A percentile compares a stretch with the other conserved stretches of the same genome.
These are phyloP conservation scores for Cephalotrichum gorgonifer DNA, from an alignment of 2,329 filamentous ascomycete species.

Conservation along the genomic window DNA sequence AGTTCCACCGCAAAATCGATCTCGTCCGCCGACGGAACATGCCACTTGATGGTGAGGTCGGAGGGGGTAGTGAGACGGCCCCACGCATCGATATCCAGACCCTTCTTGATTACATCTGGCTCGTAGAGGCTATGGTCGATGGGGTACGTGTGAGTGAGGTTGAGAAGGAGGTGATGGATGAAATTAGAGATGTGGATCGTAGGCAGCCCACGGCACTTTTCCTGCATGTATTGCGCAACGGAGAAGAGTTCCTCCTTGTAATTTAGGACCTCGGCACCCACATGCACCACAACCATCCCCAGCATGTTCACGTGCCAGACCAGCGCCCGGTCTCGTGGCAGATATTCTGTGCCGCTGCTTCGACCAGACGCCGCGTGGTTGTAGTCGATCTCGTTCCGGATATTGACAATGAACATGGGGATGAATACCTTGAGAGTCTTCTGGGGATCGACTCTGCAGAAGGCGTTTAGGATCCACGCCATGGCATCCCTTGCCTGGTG, in stretches of 20 bases:
- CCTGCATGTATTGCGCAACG: conserved; percentile 92
- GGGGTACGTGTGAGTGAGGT: conserved; percentile 88
- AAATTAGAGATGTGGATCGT: conserved; percentile 97
- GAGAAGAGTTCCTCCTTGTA: conserved; percentile 85
- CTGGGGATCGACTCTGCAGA: conserved; percentile 91
- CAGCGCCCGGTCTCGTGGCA: conserved; percentile 82
- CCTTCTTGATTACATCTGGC: conserved; percentile 58
- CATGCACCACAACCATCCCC: conserved; percentile 96
- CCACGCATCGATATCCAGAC: conserved; percentile 74
- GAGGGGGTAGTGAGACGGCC: conserved; percentile 64
- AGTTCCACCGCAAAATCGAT: conserved; percentile 82
- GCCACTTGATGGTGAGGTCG: conserved; percentile 81
- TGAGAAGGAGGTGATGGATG: conserved; percentile 90
- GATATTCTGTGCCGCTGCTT: conserved; percentile 84
- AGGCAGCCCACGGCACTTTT: conserved; percentile 84
- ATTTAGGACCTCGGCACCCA: conserved; percentile 78
- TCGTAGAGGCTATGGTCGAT: conserved; percentile 85
- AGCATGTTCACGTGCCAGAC: conserved; percentile 97
- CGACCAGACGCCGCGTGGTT: conserved; percentile 92
- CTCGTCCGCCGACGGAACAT: conserved; percentile 70
- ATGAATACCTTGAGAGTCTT: conserved; percentile 87
- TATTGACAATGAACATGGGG: conserved; percentile 81
- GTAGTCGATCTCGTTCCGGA: conserved; percentile 92
- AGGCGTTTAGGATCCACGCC: conserved; percentile 93
- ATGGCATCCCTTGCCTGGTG: conserved; percentile 95